Evolutionary conservation across 148 eudicot species (phyloP).

Genomic region (Vaccinium myrtillus): DNA sequence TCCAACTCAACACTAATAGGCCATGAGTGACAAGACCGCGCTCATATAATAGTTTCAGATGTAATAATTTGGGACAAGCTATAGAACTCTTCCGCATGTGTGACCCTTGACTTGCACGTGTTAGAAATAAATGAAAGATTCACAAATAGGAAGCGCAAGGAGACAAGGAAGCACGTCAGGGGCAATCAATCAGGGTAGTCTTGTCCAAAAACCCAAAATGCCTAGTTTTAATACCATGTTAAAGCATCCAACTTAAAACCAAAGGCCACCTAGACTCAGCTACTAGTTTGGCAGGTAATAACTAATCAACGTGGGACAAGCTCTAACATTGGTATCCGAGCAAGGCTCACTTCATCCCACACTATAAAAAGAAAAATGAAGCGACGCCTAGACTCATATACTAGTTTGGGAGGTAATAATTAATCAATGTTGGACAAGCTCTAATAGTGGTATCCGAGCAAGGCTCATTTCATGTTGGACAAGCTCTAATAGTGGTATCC

Average conservation of each 20-base stretch:
- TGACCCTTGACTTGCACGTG: background rate
- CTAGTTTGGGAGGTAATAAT: background rate
- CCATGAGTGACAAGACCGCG: background rate
- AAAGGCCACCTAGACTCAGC: background rate
- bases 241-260: background rate
- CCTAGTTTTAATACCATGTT: background rate
- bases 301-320: background rate
- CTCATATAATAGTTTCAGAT: background rate
- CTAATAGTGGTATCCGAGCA: background rate
- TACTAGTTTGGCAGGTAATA: background rate
- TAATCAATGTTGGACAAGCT: background rate
- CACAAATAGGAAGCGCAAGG: background rate
- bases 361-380: too few relatives aligned
- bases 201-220: background rate
- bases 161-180: background rate
- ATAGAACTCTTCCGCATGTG: background rate
- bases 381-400: background rate
- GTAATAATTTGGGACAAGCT: background rate
- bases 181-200: background rate
- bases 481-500: background rate
- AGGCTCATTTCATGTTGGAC: background rate
- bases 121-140: background rate
- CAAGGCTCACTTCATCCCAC: background rate
- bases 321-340: background rate
- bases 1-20: background rate